These are phyloP conservation scores for Euphrasia arctica DNA, from an alignment of 305 asterid genomes.

Conservation along the genomic window DNA sequence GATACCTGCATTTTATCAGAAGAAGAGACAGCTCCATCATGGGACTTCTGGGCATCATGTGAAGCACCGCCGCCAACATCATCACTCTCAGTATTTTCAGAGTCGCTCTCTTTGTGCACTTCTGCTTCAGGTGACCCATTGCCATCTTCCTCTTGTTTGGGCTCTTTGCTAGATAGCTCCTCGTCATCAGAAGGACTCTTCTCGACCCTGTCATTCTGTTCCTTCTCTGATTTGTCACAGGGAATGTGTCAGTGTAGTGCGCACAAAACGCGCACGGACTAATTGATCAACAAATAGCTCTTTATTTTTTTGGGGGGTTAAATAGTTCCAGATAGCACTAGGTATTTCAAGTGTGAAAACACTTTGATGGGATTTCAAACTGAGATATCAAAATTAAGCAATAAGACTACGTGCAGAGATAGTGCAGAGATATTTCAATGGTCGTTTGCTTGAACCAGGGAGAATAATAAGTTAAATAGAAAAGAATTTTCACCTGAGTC, in stretches of 20 bases:
- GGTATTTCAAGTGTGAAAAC: neutral
- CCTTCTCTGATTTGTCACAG: conserved; percentile 42
- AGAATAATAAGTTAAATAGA: neutral
- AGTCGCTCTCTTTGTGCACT: conserved; percentile 42
- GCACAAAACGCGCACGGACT: neutral
- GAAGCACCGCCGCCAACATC: conserved; percentile 32
- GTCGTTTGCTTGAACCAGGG: neutral
- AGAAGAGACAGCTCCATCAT: conserved; percentile 50
- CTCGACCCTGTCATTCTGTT: conserved; percentile 34
- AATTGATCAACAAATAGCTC: neutral
- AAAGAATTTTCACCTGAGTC: conserved; percentile 53
- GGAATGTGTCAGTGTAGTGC: conserved; percentile 21
- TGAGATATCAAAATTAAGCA: neutral
- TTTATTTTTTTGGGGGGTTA: too few relatives aligned
- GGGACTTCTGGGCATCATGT: conserved; percentile 37
- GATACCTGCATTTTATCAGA: conserved; percentile 53
- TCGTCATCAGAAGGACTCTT: conserved; percentile 43
- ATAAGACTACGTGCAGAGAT: too few relatives aligned
- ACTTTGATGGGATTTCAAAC: conserved; percentile 13
- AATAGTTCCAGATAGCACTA: neutral
- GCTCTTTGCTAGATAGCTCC: conserved; percentile 42
- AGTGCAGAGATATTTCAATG: conserved; percentile 20
- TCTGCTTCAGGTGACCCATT: conserved; percentile 36
- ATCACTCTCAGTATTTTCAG: conserved; percentile 56
- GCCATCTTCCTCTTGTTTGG: conserved; percentile 44